phyloP scores from a whole-genome alignment of 2,329 filamentous ascomycete genomes.

The Sarocladiaceae sp. region DNA sequence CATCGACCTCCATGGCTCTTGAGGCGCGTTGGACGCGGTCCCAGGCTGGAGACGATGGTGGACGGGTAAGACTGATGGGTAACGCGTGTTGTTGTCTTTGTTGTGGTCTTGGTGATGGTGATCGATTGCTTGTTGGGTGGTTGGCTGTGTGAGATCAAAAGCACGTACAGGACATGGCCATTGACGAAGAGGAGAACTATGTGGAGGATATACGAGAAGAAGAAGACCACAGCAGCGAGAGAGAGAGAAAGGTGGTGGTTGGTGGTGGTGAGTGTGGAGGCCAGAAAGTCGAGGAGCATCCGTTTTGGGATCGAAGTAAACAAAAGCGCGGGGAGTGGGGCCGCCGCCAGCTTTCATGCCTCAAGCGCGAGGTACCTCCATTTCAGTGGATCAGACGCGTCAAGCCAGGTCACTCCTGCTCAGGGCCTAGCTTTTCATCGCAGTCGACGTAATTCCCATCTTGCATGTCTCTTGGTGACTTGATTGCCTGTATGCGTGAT shows the following conservation, averaged over 20 bases:
- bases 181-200: too few relatives aligned
- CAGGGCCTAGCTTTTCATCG: too few relatives aligned
- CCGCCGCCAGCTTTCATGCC: not conserved
- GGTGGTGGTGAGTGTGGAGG: slow-evolving; percentile 5
- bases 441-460: too few relatives aligned
- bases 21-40: slow-evolving; percentile 18
- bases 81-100: not conserved
- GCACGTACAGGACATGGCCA: too few relatives aligned
- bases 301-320: slow-evolving; percentile 9
- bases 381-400: too few relatives aligned
- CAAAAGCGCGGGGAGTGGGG: slow-evolving; percentile 10
- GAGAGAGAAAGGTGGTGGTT: slow-evolving; percentile 2
- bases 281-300: not conserved
- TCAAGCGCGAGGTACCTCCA: too few relatives aligned
- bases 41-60: slow-evolving; percentile 12
- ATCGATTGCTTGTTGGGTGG: too few relatives aligned
- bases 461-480: too few relatives aligned
- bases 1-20: slow-evolving; percentile 35
- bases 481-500: too few relatives aligned
- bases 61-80: not conserved
- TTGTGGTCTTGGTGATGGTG: not conserved
- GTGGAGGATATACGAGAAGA: too few relatives aligned
- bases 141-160: too few relatives aligned
- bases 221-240: slow-evolving; percentile 1
- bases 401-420: too few relatives aligned